These are phyloP conservation scores for Pseudevernia furfuracea DNA, from an alignment of 495 filamentous ascomycete genomes.

Conservation along the genomic window DNA sequence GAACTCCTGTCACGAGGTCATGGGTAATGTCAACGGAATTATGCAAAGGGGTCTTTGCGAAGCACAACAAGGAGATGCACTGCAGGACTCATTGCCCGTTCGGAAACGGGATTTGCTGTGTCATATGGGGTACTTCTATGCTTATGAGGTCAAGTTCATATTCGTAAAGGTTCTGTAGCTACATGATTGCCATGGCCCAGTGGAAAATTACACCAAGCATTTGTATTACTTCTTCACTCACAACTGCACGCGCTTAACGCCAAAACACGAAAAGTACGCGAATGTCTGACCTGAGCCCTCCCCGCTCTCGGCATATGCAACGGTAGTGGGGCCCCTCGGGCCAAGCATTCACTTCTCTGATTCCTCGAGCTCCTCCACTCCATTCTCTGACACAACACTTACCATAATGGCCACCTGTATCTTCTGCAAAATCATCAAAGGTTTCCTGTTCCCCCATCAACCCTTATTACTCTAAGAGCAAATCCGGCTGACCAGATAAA, in stretches of 20 bases:
- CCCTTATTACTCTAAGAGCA: background rate
- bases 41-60: background rate
- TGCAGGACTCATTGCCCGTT: background rate
- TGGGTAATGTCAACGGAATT: background rate
- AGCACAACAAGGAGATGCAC: background rate
- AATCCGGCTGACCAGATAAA: constrained; percentile 20
- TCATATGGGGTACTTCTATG: background rate
- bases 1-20: background rate
- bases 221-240: background rate
- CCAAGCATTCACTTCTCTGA: too few relatives aligned
- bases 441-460: constrained; percentile 31
- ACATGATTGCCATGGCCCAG: background rate
- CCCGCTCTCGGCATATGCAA: too few relatives aligned
- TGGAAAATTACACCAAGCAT: background rate
- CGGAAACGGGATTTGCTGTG: background rate
- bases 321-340: background rate
- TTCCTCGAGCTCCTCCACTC: background rate
- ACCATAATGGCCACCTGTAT: constrained; percentile 59
- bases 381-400: background rate
- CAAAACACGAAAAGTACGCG: constrained; percentile 1
- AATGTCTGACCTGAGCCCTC: background rate
- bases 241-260: background rate
- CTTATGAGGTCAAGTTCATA: background rate
- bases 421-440: constrained; percentile 98
- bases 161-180: background rate